Evolutionary conservation across 768 basidiomycete species (phyloP), one percentile per base, ranked within the genome.

Genomic region (Phylloporus sp.): DNA sequence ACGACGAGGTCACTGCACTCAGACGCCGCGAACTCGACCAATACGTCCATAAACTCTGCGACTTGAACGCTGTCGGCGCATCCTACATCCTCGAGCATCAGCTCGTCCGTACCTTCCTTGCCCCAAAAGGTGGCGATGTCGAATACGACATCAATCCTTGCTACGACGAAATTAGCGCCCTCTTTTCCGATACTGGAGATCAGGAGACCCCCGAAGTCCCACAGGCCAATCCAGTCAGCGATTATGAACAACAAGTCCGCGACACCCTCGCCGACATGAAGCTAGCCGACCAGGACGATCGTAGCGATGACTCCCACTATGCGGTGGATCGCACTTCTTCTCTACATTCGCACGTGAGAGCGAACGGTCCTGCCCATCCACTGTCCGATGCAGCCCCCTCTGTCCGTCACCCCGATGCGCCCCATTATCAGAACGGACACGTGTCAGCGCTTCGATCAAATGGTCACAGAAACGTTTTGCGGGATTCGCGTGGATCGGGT

Each of bases 1-100:
- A 93, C 68, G 86, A 90, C 53, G 74, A 76, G 32, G 74, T 98
- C 53, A 95, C 93, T 22, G 81, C 85, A 14, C 78, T 80, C 27
- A 75, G 96, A 44, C 78, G 85, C 50, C 74, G 72, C 17, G 96
- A 98, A 60, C 76, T 99, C 23, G 88, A 96, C 58, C 84, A 86
- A 24, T 99, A 99, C 67, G 76, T 97, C 29, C 78, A 78, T 58
- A 80, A 81, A 43, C 75, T 99, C 13, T 87, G 90, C 63, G 76
- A 75, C 24, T 73, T 99, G 28, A 82, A 78, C 58, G 65, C 69
- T 45, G 69, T 71, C 14, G 83, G 83, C 4, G 84, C 81, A 13
- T 82, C 82, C 35, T 86, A 93, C 62, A 80, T 99, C 46, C 70
- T 96, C 21, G 84, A 91, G 51, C 81, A 91, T 61, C 69, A 73